These are phyloP conservation scores for Kregervanrija delftensis DNA, from an alignment of 805 yeast genomes.

Conservation along the genomic window DNA sequence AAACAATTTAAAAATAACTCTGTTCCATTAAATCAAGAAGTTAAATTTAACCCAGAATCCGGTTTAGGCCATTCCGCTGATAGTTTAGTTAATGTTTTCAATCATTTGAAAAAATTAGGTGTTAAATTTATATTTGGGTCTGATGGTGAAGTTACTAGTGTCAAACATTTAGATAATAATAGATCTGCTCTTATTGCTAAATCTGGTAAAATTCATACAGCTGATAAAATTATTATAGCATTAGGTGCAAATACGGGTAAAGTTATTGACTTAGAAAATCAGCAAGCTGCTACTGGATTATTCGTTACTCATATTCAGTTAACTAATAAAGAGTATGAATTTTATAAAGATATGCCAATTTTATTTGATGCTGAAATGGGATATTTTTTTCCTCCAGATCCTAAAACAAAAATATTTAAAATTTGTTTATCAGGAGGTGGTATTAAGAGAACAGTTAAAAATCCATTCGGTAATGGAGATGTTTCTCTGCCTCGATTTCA, in stretches of 20 bases:
- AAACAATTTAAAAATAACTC: constrained; percentile 11
- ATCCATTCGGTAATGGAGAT: constrained; percentile 13
- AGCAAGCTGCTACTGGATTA: constrained; percentile 34
- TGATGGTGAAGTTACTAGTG: constrained; percentile 17
- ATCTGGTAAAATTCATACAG: constrained; percentile 24
- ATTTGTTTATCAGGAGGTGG: constrained; percentile 34
- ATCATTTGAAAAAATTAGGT: constrained; percentile 19
- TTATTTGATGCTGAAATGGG: constrained; percentile 40
- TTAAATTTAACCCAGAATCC: constrained; percentile 32
- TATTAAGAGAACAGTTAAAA: constrained; percentile 16
- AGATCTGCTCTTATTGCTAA: background rate
- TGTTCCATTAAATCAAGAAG: constrained; percentile 9
- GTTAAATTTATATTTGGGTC: constrained; percentile 29
- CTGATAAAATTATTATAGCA: constrained; percentile 30
- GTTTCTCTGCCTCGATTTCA: constrained; percentile 33
- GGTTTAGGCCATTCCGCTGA: constrained; percentile 36
- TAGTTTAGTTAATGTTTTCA: constrained; percentile 27
- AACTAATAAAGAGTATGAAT: constrained; percentile 30
- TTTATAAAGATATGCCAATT: constrained; percentile 34
- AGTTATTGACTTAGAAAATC: constrained; percentile 25
- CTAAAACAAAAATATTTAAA: constrained; percentile 30
- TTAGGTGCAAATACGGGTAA: constrained; percentile 36
- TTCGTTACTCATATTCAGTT: constrained; percentile 34
- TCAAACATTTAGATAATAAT: background rate
- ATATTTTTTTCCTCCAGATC: constrained; percentile 45